phyloP scores from a whole-genome alignment of 2,329 filamentous ascomycete genomes.

The Nemania sp. region DNA sequence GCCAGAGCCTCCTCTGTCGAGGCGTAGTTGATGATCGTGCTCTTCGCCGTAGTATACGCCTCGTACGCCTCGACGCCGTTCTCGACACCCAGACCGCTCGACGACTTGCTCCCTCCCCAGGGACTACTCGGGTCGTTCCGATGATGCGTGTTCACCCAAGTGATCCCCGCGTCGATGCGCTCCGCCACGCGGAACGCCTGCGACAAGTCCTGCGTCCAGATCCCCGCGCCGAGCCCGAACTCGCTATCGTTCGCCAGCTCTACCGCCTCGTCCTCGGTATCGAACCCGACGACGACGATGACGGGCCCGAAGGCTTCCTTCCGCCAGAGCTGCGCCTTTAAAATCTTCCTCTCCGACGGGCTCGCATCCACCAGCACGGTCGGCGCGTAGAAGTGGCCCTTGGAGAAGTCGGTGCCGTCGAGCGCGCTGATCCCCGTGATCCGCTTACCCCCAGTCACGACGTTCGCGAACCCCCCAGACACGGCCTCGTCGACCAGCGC shows the following conservation, averaged over 20 bases:
- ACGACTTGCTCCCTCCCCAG: conserved; percentile 67
- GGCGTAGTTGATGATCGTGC: conserved; percentile 72
- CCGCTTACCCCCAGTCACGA: conserved; percentile 51
- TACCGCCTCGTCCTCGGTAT: conserved; percentile 72
- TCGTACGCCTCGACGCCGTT: conserved; percentile 69
- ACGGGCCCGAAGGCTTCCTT: conserved; percentile 87
- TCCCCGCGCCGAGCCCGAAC: conserved; percentile 76
- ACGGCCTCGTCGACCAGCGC: conserved; percentile 68
- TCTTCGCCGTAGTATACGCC: conserved; percentile 65
- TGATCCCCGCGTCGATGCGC: conserved; percentile 67
- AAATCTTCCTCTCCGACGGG: conserved; percentile 61
- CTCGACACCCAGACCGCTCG: conserved; percentile 72
- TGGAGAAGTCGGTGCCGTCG: conserved; percentile 56
- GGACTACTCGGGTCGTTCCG: conserved; percentile 73
- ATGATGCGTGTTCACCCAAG: conserved; percentile 67
- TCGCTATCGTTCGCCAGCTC: conserved; percentile 72
- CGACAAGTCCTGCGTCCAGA: conserved; percentile 77
- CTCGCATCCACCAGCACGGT: conserved; percentile 65
- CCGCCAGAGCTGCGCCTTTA: conserved; percentile 72
- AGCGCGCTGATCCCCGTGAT: conserved; percentile 53
- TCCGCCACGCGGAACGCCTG: conserved; percentile 75
- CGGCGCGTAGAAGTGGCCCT: conserved; percentile 77
- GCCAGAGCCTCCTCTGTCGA: conserved; percentile 54
- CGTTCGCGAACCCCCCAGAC: conserved; percentile 47
- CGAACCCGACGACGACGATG: conserved; percentile 75